Evolutionary conservation across 1,284 basidiomycete species (phyloP).

Genomic region (Ganoderma multipileum): DNA sequence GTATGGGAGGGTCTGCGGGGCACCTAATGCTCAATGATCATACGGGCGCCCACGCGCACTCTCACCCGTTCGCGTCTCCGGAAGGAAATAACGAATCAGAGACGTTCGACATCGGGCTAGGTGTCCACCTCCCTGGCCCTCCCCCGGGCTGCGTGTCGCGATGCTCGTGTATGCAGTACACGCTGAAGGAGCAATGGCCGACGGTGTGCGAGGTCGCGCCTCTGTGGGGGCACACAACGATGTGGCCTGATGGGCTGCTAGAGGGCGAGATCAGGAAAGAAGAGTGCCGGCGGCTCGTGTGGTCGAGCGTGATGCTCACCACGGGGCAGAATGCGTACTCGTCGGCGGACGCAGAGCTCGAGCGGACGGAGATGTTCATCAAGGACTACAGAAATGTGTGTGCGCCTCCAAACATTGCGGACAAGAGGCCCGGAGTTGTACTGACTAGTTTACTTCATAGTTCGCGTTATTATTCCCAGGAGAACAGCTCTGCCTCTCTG

Average conservation of each 20-base stretch:
- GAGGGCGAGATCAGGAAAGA: conserved; percentile 70
- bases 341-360: conserved; percentile 45
- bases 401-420: conserved; percentile 12
- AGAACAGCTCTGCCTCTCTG: conserved; percentile 57
- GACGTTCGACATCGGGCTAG: neutral
- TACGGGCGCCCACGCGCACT: neutral
- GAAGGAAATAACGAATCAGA: neutral
- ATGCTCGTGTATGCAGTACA: conserved; percentile 60
- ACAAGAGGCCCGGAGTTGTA: neutral
- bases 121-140: neutral
- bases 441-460: conserved; percentile 42
- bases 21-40: neutral
- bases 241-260: conserved; percentile 62
- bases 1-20: neutral
- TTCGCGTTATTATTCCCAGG: conserved; percentile 66
- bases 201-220: conserved; percentile 59
- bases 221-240: conserved; percentile 67
- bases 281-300: conserved; percentile 70
- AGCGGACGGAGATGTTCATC: conserved; percentile 58
- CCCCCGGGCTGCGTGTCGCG: neutral
- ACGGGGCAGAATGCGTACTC: conserved; percentile 67
- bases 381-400: conserved; percentile 70
- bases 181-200: conserved; percentile 57
- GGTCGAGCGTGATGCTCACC: conserved; percentile 68
- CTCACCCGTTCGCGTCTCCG: neutral